Conservation (phyloP, 352 stramenopile genomes). For the Pythium periplocum region DNA sequence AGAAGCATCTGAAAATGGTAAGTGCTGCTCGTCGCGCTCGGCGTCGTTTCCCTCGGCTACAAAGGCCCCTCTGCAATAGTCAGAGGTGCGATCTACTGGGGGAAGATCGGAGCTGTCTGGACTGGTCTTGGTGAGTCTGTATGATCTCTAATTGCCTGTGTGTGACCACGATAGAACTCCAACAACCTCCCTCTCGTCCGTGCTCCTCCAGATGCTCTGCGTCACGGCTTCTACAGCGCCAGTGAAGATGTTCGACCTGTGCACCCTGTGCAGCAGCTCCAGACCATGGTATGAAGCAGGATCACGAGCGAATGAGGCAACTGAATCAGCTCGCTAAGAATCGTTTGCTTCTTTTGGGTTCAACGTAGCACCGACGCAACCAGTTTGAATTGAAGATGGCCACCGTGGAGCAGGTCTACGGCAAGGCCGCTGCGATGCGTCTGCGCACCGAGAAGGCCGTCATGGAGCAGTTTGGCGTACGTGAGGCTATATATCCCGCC, state of each 20-base stretch:
- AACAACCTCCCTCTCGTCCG: conserved; percentile 77
- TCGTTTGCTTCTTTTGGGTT: not conserved
- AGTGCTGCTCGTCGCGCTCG: too few species aligned
- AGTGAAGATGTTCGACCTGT: conserved; percentile 75
- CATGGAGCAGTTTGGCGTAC: conserved; percentile 76
- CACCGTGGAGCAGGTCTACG: conserved; percentile 86
- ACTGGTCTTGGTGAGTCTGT: too few species aligned
- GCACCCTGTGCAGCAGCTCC: conserved; percentile 80
- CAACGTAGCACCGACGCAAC: conserved; percentile 47
- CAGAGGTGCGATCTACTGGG: too few species aligned
- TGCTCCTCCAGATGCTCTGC: conserved; percentile 69
- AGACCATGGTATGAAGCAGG: conserved; percentile 50
- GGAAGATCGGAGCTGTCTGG: too few species aligned
- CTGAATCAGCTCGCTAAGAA: not conserved
- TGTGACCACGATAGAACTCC: conserved; percentile 34
- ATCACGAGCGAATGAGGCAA: not conserved
- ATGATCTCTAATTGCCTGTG: too few species aligned
- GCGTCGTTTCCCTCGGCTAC: too few species aligned
- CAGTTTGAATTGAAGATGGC: conserved; percentile 88
- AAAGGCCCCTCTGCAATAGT: too few species aligned
- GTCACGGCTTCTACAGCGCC: conserved; percentile 81
- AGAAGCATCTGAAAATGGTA: too few species aligned
- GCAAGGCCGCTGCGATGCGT: conserved; percentile 85
- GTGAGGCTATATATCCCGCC: conserved; percentile 3
- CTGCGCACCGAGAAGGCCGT: conserved; percentile 85